Evolutionary conservation across 2,329 filamentous ascomycete species (phyloP).

Genomic region (Cordyceps cateniannulata): DNA sequence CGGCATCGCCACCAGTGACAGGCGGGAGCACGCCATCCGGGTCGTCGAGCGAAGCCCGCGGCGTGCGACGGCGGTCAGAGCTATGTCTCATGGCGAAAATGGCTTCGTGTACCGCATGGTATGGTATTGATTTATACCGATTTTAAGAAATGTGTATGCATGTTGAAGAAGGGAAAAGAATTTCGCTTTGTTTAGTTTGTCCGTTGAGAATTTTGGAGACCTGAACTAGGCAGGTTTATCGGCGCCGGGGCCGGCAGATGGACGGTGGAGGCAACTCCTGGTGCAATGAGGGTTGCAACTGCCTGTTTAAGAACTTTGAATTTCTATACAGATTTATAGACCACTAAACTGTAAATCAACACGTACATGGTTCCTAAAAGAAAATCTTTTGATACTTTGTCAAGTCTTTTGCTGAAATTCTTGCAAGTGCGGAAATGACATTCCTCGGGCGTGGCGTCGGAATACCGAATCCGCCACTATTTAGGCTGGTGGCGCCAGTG

Average conservation of each 20-base stretch:
- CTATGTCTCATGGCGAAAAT: background rate
- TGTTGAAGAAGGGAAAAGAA: background rate
- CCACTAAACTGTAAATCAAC: no score
- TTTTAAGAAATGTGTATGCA: background rate
- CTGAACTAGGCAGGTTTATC: background rate
- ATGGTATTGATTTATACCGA: background rate
- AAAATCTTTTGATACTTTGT: no score
- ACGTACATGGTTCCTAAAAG: no score
- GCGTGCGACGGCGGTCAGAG: background rate
- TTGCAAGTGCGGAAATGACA: background rate
- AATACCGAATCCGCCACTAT: background rate
- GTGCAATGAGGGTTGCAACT: no score
- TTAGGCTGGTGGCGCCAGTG: background rate
- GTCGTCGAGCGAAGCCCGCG: background rate
- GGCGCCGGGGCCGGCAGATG: background rate
- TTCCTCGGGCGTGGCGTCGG: background rate
- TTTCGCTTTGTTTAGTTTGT: background rate
- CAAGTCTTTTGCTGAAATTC: no score
- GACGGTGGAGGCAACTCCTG: background rate
- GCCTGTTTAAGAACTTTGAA: no score
- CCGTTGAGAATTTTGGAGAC: background rate
- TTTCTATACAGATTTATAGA: no score
- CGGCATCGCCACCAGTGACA: background rate
- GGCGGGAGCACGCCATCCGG: constrained; percentile 6
- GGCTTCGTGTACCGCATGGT: background rate